phyloP scores from a whole-genome alignment of 1,284 basidiomycete genomes.

The Ustilago shanxiensis region DNA sequence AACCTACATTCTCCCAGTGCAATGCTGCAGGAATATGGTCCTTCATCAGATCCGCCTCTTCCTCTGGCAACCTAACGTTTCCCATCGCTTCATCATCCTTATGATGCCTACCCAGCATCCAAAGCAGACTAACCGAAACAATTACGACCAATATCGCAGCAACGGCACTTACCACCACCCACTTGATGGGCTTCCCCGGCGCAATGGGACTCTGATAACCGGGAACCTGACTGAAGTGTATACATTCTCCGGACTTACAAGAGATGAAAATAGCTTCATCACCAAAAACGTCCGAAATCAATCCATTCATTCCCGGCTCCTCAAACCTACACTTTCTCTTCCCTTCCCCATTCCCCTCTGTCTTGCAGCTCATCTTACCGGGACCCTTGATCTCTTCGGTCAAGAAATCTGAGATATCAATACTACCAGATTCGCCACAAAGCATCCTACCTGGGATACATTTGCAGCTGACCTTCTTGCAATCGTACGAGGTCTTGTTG shows the following conservation, averaged over 20 bases:
- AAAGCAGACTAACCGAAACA: constrained; percentile 71
- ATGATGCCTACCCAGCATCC: constrained; percentile 49
- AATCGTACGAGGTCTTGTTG: constrained; percentile 73
- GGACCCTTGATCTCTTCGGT: constrained; percentile 90
- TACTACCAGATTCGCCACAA: constrained; percentile 93
- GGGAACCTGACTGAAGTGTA: constrained; percentile 93
- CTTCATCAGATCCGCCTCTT: constrained; percentile 86
- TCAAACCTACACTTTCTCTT: constrained; percentile 82
- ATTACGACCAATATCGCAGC: constrained; percentile 78
- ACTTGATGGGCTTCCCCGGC: constrained; percentile 69
- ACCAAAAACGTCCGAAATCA: constrained; percentile 93
- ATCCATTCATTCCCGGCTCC: constrained; percentile 94
- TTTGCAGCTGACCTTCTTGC: constrained; percentile 81
- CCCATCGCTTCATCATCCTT: constrained; percentile 53
- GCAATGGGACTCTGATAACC: constrained; percentile 72
- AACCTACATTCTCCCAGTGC: constrained; percentile 87
- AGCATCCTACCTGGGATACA: constrained; percentile 93
- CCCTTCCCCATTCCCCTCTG: constrained; percentile 55
- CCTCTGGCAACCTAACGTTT: constrained; percentile 71
- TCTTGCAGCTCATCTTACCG: constrained; percentile 85
- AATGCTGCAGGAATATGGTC: constrained; percentile 93
- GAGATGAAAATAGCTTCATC: constrained; percentile 88
- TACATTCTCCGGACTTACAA: constrained; percentile 90
- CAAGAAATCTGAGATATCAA: constrained; percentile 97
- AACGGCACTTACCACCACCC: constrained; percentile 86